These are phyloP conservation scores for Rubia balearica DNA, from an alignment of 305 asterid species.

Conservation along the genomic window DNA sequence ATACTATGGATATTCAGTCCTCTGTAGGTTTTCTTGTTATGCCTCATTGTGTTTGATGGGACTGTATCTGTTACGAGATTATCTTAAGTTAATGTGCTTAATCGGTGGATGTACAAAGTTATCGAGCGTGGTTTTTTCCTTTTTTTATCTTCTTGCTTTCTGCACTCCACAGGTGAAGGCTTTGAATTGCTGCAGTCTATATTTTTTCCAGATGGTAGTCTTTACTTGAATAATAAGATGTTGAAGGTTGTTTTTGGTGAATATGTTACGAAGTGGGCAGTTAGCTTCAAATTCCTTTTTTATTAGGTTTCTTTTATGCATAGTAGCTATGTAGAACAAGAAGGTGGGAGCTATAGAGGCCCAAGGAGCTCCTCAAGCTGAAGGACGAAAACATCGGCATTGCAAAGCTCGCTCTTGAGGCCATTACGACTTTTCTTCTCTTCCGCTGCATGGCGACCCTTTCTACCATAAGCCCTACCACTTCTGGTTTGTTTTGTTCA, in stretches of 20 bases:
- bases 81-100: background rate
- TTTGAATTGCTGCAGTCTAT: slow-evolving; percentile 66
- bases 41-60: background rate
- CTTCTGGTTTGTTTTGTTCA: too few species aligned
- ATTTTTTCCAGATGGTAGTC: slow-evolving; percentile 72
- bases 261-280: slow-evolving; percentile 51
- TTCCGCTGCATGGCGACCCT: too few species aligned
- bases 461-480: too few species aligned
- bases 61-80: background rate
- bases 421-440: too few species aligned
- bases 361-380: too few species aligned
- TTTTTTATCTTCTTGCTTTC: background rate
- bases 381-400: too few species aligned
- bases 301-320: too few species aligned
- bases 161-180: slow-evolving; percentile 51
- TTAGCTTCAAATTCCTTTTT: slow-evolving; percentile 10
- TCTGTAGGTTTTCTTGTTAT: too few species aligned
- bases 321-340: too few species aligned
- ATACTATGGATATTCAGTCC: too few species aligned
- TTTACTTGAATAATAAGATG: slow-evolving; percentile 58
- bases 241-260: slow-evolving; percentile 60
- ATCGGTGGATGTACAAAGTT: background rate
- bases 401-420: too few species aligned
- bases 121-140: background rate
- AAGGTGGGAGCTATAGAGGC: too few species aligned